These are phyloP conservation scores for Mollisiaceae sp. DNA, from an alignment of 2,329 filamentous ascomycete genomes.

Conservation along the genomic window DNA sequence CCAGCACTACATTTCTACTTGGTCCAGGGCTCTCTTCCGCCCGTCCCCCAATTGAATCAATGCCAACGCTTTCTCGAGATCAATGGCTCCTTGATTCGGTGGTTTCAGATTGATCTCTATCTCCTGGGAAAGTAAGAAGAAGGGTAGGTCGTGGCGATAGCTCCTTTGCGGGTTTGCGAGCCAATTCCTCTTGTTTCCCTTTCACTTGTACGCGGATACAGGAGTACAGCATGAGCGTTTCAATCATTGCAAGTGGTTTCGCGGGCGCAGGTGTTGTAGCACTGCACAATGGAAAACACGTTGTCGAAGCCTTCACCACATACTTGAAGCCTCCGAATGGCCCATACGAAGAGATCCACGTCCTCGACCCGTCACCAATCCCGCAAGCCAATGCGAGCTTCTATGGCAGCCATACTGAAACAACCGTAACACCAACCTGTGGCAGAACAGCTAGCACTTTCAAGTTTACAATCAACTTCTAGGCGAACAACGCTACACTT, in stretches of 20 bases:
- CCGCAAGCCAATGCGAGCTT: constrained; percentile 33
- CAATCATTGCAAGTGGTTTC: constrained; percentile 7
- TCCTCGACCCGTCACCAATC: constrained; percentile 32
- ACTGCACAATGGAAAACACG: constrained; percentile 27
- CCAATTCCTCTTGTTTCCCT: neutral
- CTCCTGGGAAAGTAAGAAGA: neutral
- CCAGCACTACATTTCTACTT: neutral
- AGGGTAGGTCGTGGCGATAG: neutral
- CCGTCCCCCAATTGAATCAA: neutral
- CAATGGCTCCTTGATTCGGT: constrained; percentile 1
- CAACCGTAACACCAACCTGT: constrained; percentile 34
- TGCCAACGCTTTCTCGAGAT: neutral
- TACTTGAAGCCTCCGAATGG: constrained; percentile 33
- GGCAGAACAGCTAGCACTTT: constrained; percentile 32
- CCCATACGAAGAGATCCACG: constrained; percentile 37
- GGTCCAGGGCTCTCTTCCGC: neutral
- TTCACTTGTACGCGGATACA: neutral
- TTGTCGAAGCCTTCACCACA: constrained; percentile 33
- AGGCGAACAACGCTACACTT: constrained; percentile 32
- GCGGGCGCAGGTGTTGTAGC: constrained; percentile 14
- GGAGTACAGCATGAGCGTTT: constrained; percentile 11
- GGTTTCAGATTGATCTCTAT: neutral
- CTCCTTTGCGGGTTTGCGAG: neutral
- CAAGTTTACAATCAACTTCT: constrained; percentile 39
- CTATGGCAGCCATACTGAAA: constrained; percentile 35